phyloP scores from a whole-genome alignment of 129 eudicot genomes.

The Kitagawia praeruptora region DNA sequence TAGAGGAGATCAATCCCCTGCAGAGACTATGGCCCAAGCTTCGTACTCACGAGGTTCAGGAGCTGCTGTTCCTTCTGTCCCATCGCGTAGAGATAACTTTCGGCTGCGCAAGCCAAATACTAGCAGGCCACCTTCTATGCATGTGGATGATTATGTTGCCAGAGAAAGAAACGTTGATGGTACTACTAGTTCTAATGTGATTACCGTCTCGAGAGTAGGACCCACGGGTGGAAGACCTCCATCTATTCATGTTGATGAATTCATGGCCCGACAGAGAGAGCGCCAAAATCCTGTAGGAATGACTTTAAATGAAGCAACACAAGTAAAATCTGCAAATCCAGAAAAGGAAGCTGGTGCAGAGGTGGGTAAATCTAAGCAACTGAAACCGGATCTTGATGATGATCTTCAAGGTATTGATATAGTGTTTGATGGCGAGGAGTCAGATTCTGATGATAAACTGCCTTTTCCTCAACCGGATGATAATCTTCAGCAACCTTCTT shows the following conservation, averaged over 20 bases:
- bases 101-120: constrained; percentile 96
- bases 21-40: constrained; percentile 42
- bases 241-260: constrained; percentile 93
- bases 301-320: constrained; percentile 32
- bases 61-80: constrained; percentile 48
- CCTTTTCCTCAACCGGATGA: constrained; percentile 94
- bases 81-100: constrained; percentile 83
- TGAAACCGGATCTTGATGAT: constrained; percentile 76
- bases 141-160: constrained; percentile 97
- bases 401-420: constrained; percentile 95
- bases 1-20: constrained; percentile 47
- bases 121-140: constrained; percentile 99
- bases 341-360: constrained; percentile 39
- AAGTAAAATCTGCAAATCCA: constrained; percentile 32
- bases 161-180: constrained; percentile 87
- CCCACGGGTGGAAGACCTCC: constrained; percentile 94
- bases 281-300: constrained; percentile 60
- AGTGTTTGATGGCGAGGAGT: constrained; percentile 87
- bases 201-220: constrained; percentile 72
- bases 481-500: constrained; percentile 44
- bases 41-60: constrained; percentile 53
- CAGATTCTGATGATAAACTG: constrained; percentile 77
- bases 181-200: constrained; percentile 64
- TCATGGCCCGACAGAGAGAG: constrained; percentile 93
- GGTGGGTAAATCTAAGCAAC: constrained; percentile 42